Evolutionary conservation across 495 filamentous ascomycete genomes (phyloP).

Genomic region (Immersiella caudata): DNA sequence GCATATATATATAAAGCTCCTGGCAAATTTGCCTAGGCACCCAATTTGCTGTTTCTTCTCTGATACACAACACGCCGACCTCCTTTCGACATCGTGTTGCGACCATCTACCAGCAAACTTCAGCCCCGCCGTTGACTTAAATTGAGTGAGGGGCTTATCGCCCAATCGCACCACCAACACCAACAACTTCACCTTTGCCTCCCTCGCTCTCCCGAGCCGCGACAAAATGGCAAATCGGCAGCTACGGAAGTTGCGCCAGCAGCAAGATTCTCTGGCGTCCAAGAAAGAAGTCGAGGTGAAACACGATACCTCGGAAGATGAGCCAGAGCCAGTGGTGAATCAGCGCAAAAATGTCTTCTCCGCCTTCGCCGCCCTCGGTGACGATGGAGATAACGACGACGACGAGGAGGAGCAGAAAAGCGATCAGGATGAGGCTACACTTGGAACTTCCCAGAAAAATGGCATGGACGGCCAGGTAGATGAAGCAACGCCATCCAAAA

Average conservation of each 20-base stretch:
- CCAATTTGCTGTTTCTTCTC: too few species aligned
- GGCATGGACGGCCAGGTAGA: slow-evolving; percentile 31
- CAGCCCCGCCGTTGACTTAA: background rate
- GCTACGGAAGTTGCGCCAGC: slow-evolving; percentile 75
- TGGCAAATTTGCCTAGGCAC: too few species aligned
- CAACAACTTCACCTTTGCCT: background rate
- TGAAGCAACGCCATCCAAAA: slow-evolving; percentile 50
- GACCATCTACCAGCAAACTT: too few species aligned
- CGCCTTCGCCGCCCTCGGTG: slow-evolving; percentile 52
- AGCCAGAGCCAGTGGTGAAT: slow-evolving; percentile 40
- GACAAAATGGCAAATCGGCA: slow-evolving; percentile 76
- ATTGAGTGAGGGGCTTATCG: background rate
- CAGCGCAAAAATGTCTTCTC: slow-evolving; percentile 50
- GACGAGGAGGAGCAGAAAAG: slow-evolving; percentile 37
- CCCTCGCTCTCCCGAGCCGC: background rate
- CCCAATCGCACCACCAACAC: slow-evolving; percentile 7
- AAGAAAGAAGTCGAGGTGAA: slow-evolving; percentile 43
- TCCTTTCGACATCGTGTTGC: background rate
- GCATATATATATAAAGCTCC: too few species aligned
- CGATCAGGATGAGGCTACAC: slow-evolving; percentile 47
- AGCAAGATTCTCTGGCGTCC: slow-evolving; percentile 56
- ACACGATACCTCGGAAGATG: slow-evolving; percentile 49
- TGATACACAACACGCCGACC: background rate
- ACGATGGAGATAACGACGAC: slow-evolving; percentile 43
- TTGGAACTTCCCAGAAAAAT: slow-evolving; percentile 19